These are phyloP conservation scores for Cryptococcus sp. DNA, from an alignment of 1,284 basidiomycete genomes.

Conservation along the genomic window DNA sequence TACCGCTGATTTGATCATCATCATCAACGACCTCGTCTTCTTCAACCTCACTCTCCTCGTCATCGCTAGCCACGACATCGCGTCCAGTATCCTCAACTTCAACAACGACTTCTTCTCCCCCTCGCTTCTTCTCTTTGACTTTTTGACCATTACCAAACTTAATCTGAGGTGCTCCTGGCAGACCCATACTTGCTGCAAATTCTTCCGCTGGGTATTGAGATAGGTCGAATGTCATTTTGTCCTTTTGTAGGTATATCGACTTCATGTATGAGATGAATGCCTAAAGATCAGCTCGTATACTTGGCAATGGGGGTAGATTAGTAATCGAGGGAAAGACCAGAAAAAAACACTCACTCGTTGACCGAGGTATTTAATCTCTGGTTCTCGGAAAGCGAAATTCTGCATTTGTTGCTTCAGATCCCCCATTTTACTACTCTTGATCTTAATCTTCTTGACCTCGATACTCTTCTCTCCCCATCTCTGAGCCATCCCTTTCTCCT, in stretches of 20 bases:
- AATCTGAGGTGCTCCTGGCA: constrained; percentile 94
- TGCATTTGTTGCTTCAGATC: constrained; percentile 85
- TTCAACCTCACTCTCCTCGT: constrained; percentile 22
- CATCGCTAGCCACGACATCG: constrained; percentile 19
- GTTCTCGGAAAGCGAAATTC: constrained; percentile 88
- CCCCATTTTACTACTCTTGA: constrained; percentile 78
- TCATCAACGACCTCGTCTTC: constrained; percentile 8
- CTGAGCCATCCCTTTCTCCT: constrained; percentile 82
- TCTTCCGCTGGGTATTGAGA: constrained; percentile 73
- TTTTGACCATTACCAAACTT: constrained; percentile 84
- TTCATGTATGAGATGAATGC: constrained; percentile 96
- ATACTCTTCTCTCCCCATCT: constrained; percentile 71
- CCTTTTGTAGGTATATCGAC: constrained; percentile 87
- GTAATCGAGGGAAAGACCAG: background rate
- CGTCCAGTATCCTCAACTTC: constrained; percentile 15
- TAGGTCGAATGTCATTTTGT: constrained; percentile 89
- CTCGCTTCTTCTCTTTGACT: constrained; percentile 31
- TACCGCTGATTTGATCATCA: constrained; percentile 26
- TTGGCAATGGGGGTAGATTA: background rate
- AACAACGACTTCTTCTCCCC: constrained; percentile 12
- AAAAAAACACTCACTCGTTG: constrained; percentile 64
- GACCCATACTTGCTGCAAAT: constrained; percentile 83
- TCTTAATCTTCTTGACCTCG: constrained; percentile 78
- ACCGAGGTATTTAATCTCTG: constrained; percentile 94
- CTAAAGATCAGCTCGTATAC: constrained; percentile 49